A percentile compares a stretch with the other conserved stretches of the same genome.
phyloP scores from a whole-genome alignment of 306 rosid species.

The Nissolia schottii region DNA sequence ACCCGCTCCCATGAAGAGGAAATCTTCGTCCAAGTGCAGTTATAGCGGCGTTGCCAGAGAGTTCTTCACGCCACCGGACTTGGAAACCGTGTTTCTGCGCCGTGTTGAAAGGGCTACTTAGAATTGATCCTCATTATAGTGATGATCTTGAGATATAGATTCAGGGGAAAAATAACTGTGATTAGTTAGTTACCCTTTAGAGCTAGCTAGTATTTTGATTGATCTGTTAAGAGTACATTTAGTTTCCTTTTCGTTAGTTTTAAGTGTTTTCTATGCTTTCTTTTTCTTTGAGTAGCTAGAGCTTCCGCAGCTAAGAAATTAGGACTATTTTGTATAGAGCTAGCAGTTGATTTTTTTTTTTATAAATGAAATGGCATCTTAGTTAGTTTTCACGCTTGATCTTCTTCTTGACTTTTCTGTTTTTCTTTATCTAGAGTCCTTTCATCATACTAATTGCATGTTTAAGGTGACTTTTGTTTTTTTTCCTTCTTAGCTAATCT shows the following conservation, averaged over 20 bases:
- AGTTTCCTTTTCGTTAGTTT: background rate
- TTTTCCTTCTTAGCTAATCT: too few species aligned
- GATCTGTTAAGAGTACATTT: background rate
- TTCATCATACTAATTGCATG: background rate
- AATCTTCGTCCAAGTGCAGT: constrained; percentile 50
- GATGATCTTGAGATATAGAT: background rate
- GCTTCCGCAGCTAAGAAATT: constrained; percentile 19
- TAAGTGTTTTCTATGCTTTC: constrained; percentile 2
- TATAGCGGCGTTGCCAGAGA: constrained; percentile 36
- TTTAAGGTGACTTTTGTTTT: too few species aligned
- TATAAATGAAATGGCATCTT: constrained; percentile 14
- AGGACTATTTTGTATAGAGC: constrained; percentile 33
- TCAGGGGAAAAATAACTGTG: background rate
- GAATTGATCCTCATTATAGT: background rate
- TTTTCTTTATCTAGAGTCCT: background rate
- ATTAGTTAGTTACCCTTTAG: background rate
- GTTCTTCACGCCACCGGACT: constrained; percentile 68
- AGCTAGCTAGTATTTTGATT: background rate
- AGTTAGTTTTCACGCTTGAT: background rate
- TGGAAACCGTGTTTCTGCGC: constrained; percentile 62
- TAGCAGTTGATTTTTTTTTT: too few species aligned
- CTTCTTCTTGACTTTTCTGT: background rate
- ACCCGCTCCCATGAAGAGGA: constrained; percentile 70
- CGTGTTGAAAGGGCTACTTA: constrained; percentile 52
- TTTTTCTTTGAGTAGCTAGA: background rate